phyloP scores from a whole-genome alignment of 2,329 filamentous ascomycete species.

The Trichoderma semiorbis region DNA sequence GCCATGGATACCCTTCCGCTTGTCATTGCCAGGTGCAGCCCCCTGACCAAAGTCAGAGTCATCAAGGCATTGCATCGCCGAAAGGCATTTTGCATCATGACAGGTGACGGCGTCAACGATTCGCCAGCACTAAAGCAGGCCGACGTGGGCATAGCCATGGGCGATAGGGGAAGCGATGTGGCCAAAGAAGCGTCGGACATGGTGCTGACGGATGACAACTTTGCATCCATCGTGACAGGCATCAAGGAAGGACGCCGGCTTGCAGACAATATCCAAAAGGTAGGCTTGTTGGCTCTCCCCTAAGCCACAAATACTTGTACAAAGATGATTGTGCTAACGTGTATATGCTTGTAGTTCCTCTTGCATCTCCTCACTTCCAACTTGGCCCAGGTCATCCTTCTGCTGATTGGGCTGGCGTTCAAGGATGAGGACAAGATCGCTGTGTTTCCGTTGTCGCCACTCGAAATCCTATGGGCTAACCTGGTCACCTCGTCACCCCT shows the following conservation, averaged over 20 bases:
- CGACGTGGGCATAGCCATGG: slow-evolving; percentile 75
- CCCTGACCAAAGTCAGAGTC: slow-evolving; percentile 70
- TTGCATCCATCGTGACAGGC: slow-evolving; percentile 73
- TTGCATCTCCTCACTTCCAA: slow-evolving; percentile 67
- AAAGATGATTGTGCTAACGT: not conserved
- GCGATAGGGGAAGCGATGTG: slow-evolving; percentile 66
- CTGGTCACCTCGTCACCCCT: slow-evolving; percentile 69
- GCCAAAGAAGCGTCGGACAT: slow-evolving; percentile 83
- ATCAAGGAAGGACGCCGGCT: slow-evolving; percentile 67
- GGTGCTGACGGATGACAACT: slow-evolving; percentile 85
- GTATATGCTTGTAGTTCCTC: slow-evolving; percentile 44
- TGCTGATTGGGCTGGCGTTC: slow-evolving; percentile 67
- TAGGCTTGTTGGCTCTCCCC: slow-evolving; percentile 27
- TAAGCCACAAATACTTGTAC: not conserved
- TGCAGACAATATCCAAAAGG: slow-evolving; percentile 73
- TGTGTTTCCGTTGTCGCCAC: slow-evolving; percentile 67
- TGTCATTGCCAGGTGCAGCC: slow-evolving; percentile 67
- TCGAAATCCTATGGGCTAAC: slow-evolving; percentile 76
- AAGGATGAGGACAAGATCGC: slow-evolving; percentile 57
- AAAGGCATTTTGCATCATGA: slow-evolving; percentile 68
- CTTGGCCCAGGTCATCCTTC: slow-evolving; percentile 64
- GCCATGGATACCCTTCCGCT: slow-evolving; percentile 57
- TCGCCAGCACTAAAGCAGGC: slow-evolving; percentile 69
- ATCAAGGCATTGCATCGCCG: slow-evolving; percentile 70
- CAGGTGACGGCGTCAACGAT: slow-evolving; percentile 73